phyloP scores from a whole-genome alignment of 768 basidiomycete species.

The Holtermanniella nyarrowii region DNA sequence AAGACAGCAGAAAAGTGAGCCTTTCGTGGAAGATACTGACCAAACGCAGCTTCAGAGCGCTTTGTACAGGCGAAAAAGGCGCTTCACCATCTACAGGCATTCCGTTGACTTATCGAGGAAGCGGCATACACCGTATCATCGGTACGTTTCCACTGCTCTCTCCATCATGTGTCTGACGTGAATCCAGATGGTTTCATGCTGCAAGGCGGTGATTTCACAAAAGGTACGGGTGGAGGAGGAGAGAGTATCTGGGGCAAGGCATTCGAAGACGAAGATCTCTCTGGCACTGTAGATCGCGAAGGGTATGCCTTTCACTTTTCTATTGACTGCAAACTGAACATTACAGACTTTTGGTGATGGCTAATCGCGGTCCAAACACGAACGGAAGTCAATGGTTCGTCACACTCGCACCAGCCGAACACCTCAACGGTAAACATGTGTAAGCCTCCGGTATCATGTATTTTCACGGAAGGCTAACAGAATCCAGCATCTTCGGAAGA shows the following conservation, averaged over 20 bases:
- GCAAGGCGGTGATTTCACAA: conserved; percentile 73
- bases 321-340: too few relatives aligned
- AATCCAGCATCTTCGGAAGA: conserved; percentile 33
- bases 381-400: conserved; percentile 83
- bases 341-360: conserved; percentile 72
- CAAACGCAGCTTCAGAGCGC: conserved; percentile 68
- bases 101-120: conserved; percentile 73
- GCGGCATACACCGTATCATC: conserved; percentile 68
- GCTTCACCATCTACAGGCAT: conserved; percentile 53
- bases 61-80: conserved; percentile 81
- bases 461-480: neutral
- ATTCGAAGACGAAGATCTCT: conserved; percentile 68
- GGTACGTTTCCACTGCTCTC: conserved; percentile 42
- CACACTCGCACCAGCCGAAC: conserved; percentile 60
- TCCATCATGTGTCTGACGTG: conserved; percentile 69
- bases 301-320: neutral
- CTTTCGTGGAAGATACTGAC: conserved; percentile 52
- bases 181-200: conserved; percentile 50
- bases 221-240: conserved; percentile 41
- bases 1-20: conserved; percentile 64
- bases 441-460: conserved; percentile 7
- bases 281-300: neutral
- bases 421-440: conserved; percentile 40
- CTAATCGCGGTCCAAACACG: conserved; percentile 62
- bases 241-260: conserved; percentile 44